Base-by-base conservation (phyloP, 192 early-diverging fungal species). In the Umbelopsis ramanniana region DNA sequence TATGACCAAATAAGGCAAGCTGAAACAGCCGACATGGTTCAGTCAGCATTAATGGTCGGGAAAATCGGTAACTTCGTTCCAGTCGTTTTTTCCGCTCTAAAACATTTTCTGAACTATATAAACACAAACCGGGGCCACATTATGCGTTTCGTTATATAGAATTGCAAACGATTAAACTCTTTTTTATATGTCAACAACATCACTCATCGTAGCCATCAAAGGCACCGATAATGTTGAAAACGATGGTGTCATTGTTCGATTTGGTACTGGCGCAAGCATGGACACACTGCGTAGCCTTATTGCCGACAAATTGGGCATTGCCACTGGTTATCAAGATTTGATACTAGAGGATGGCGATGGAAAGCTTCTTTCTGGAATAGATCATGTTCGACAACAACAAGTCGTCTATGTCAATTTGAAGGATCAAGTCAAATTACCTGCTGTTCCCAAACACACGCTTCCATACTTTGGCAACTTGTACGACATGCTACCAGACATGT, bases 391-490 rank as follows among this genome's bases (percentile, higher is more conserved):
- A 3, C 29, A 78, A 22, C 71, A 78, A 47, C 76, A 78, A 53
- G 15, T 74, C 19, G 50, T 78, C 1, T 71, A 40, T 48, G 63
- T 78, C 12, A 72, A 78, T 19, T 11, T 74, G 17, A 54, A 54
- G 10, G 57, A 74, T 40, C 72, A 63, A 11, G 35, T 78, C 33
- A 73, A 70, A 33, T 35, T 63, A 29, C 57, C 57, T 19, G 55
- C 63, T 24, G 74, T 79, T 72, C 77, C 77, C 33, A 69, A 69
- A 23, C 72, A 69, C 22, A 60, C 57, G 5, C 66, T 79, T 17
- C 77, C 77, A 3, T 71, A 71, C 35, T 70, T 79, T 14, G 77
- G 77, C 9, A 74, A 71, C 54, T 37, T 79, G 9, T 79, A 79
- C 46, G 72, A 79, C 26, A 50, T 79, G 55, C 23, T 79, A 19